Conservation (phyloP, 2,329 filamentous ascomycete species). For the Fusarium sp. region DNA sequence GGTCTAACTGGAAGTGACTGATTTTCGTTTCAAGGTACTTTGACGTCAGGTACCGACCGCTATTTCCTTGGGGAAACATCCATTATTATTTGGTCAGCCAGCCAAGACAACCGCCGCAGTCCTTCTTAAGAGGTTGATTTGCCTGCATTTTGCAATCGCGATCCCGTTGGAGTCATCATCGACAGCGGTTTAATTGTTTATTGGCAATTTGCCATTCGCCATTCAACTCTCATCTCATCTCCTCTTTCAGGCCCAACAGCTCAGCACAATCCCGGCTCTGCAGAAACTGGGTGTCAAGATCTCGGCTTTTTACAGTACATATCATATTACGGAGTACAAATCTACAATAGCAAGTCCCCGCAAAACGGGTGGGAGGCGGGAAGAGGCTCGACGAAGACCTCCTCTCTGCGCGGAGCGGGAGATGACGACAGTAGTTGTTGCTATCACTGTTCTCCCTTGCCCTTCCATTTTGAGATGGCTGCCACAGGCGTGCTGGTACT, state of each 20-base stretch:
- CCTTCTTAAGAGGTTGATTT: slow-evolving; percentile 20
- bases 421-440: slow-evolving; percentile 35
- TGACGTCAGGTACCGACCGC: slow-evolving; percentile 32
- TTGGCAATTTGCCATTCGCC: slow-evolving; percentile 16
- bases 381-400: slow-evolving; percentile 12
- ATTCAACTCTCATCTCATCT: neutral
- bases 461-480: neutral
- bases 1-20: slow-evolving; percentile 39
- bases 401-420: slow-evolving; percentile 9
- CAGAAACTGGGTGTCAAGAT: slow-evolving; percentile 7
- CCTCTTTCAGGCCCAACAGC: slow-evolving; percentile 10
- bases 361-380: slow-evolving; percentile 22
- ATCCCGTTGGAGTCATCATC: slow-evolving; percentile 33
- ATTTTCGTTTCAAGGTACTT: slow-evolving; percentile 43
- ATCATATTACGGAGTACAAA: neutral
- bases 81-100: slow-evolving; percentile 25
- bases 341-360: slow-evolving; percentile 1
- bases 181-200: slow-evolving; percentile 14
- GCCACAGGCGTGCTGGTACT: slow-evolving; percentile 26
- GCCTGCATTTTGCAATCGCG: slow-evolving; percentile 27
- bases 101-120: slow-evolving; percentile 13
- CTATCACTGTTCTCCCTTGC: slow-evolving; percentile 23
- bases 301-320: slow-evolving; percentile 13
- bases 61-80: slow-evolving; percentile 29
- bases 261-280: slow-evolving; percentile 8